A percentile compares a stretch with the other conserved stretches of the same genome.
Evolutionary conservation across 2,329 filamentous ascomycete genomes (phyloP).

Genomic region (Botrytis pseudocinerea): DNA sequence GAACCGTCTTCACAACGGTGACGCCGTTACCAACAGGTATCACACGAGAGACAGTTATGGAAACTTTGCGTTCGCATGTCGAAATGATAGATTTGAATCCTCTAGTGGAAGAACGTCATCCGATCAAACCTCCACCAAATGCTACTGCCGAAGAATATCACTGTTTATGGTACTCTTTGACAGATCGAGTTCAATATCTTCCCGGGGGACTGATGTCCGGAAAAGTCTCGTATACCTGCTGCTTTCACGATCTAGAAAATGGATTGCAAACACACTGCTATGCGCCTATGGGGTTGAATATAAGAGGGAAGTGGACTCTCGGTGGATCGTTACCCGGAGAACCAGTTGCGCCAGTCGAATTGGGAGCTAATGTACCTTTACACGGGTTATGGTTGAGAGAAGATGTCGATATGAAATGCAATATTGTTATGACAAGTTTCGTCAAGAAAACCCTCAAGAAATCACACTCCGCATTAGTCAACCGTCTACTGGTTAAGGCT

Average conservation of each 20-base stretch:
- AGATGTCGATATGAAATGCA: constrained; percentile 81
- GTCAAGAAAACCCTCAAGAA: constrained; percentile 82
- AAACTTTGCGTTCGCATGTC: constrained; percentile 73
- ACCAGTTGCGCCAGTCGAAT: constrained; percentile 61
- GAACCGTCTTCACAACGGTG: constrained; percentile 70
- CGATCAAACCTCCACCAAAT: constrained; percentile 65
- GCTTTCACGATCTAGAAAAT: constrained; percentile 71
- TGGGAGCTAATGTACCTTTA: constrained; percentile 64
- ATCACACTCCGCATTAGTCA: constrained; percentile 69
- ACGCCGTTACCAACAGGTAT: constrained; percentile 73
- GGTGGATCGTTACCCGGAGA: constrained; percentile 72
- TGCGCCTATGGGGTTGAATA: constrained; percentile 77
- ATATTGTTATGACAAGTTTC: constrained; percentile 71
- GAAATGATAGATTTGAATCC: constrained; percentile 75
- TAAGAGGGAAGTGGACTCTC: constrained; percentile 76
- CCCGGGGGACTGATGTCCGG: constrained; percentile 63
- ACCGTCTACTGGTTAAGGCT: constrained; percentile 57
- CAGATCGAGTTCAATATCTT: constrained; percentile 74
- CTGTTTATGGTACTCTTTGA: constrained; percentile 76
- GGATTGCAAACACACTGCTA: constrained; percentile 83
- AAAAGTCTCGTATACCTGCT: constrained; percentile 75
- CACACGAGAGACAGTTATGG: constrained; percentile 67
- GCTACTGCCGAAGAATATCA: constrained; percentile 69
- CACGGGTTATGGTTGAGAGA: constrained; percentile 79
- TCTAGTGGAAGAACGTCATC: constrained; percentile 65